A percentile compares a stretch with the other conserved stretches of the same genome.
Conservation (phyloP, 2,329 filamentous ascomycete genomes). For the Colletotrichum viniferum region DNA sequence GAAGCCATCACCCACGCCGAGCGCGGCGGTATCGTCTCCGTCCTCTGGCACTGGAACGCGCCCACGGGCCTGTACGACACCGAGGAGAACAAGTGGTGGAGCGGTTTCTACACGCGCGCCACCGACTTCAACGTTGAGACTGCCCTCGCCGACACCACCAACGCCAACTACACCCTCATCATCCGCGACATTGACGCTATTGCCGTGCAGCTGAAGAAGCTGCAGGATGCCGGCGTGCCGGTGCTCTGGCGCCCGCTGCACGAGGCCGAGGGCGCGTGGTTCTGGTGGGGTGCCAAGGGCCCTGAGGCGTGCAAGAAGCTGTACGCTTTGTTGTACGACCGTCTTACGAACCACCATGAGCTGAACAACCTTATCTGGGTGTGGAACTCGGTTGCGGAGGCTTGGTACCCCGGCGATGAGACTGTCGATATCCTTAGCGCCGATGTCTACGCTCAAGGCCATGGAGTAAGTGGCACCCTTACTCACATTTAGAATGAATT, state of each 20-base stretch:
- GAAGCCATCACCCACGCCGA: conserved; percentile 48
- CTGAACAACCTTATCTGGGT: conserved; percentile 55
- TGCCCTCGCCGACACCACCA: conserved; percentile 43
- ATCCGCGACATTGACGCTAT: conserved; percentile 53
- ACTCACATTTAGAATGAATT: too few relatives aligned
- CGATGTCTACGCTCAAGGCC: conserved; percentile 48
- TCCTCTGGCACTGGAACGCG: conserved; percentile 55
- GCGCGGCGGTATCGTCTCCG: conserved; percentile 49
- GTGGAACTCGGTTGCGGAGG: conserved; percentile 49
- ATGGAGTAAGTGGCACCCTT: conserved; percentile 37
- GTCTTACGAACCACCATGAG: conserved; percentile 46
- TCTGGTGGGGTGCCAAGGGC: conserved; percentile 57
- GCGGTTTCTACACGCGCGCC: conserved; percentile 54
- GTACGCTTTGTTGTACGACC: conserved; percentile 46
- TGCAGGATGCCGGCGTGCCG: conserved; percentile 47
- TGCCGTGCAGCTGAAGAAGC: conserved; percentile 45
- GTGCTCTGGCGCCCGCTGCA: conserved; percentile 53
- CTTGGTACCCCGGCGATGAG: conserved; percentile 52
- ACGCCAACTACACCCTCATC: conserved; percentile 51
- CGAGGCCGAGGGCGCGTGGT: conserved; percentile 55
- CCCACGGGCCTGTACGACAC: conserved; percentile 52
- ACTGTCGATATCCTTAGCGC: conserved; percentile 51
- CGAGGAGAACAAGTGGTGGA: conserved; percentile 48
- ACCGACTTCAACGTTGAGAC: conserved; percentile 51
- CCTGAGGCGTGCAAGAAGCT: conserved; percentile 49